Evolutionary conservation across 2,329 filamentous ascomycete species (phyloP).

Genomic region (Microdochium bolleyi): DNA sequence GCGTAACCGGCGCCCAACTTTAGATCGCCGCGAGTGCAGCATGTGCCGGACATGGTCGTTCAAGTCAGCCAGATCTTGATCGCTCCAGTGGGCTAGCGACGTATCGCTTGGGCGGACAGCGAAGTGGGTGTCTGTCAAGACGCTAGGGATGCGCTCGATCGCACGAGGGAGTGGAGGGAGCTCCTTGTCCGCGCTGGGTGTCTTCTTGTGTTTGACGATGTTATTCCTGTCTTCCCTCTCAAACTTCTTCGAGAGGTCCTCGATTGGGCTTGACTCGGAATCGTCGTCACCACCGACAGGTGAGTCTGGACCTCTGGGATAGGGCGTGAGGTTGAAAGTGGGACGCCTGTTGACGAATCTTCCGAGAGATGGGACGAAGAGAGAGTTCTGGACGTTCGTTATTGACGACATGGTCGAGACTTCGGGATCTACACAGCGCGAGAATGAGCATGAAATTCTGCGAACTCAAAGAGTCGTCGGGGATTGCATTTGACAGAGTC

Average conservation of each 20-base stretch:
- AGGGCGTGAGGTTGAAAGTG: slow-evolving; percentile 61
- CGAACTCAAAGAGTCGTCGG: not conserved
- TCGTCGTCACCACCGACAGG: not conserved
- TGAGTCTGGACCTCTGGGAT: slow-evolving; percentile 5
- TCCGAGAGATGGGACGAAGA: slow-evolving; percentile 76
- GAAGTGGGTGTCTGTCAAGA: slow-evolving; percentile 65
- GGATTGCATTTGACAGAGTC: slow-evolving; percentile 1
- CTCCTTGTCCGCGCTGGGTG: slow-evolving; percentile 4
- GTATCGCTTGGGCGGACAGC: slow-evolving; percentile 72
- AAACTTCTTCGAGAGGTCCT: not conserved
- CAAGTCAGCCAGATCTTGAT: slow-evolving; percentile 65
- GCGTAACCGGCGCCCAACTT: slow-evolving; percentile 71
- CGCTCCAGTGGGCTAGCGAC: slow-evolving; percentile 64
- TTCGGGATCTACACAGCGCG: slow-evolving; percentile 58
- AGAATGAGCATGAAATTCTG: not conserved
- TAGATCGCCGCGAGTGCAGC: slow-evolving; percentile 74
- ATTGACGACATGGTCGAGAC: slow-evolving; percentile 75
- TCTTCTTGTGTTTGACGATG: slow-evolving; percentile 11
- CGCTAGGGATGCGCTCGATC: slow-evolving; percentile 33
- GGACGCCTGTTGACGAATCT: slow-evolving; percentile 67
- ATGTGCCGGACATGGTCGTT: slow-evolving; percentile 86
- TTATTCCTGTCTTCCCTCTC: not conserved
- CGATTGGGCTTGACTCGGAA: slow-evolving; percentile 7
- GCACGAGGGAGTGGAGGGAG: slow-evolving; percentile 8
- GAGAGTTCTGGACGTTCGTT: slow-evolving; percentile 83